Evolutionary conservation across 352 stramenopile species (phyloP).

Genomic region (Pythium aquatile): DNA sequence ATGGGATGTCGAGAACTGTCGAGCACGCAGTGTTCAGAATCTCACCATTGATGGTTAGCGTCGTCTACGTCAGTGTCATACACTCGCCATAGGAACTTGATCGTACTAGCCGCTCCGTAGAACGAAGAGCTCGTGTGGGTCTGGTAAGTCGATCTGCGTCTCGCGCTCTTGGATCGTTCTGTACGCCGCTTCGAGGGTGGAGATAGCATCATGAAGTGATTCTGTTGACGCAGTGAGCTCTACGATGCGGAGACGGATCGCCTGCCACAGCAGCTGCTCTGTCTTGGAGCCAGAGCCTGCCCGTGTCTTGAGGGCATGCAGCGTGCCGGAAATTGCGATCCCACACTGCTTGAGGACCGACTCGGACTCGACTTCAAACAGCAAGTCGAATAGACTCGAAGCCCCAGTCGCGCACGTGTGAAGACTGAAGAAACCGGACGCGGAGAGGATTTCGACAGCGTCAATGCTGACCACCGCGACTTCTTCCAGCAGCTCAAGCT

Average conservation of each 20-base stretch:
- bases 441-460: neutral
- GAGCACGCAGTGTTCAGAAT: no score
- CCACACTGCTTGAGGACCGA: constrained; percentile 7
- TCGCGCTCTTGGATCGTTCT: constrained; percentile 10
- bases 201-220: constrained; percentile 13
- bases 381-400: neutral
- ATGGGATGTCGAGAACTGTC: no score
- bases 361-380: constrained; percentile 19
- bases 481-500: neutral
- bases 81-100: no score
- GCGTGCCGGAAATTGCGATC: neutral
- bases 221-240: constrained; percentile 13
- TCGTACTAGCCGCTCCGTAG: neutral
- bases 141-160: constrained; percentile 15
- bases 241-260: constrained; percentile 20
- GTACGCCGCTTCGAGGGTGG: constrained; percentile 10
- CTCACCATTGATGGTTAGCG: no score
- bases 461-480: constrained; percentile 2
- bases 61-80: no score
- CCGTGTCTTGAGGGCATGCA: constrained; percentile 2
- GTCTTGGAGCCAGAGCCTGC: neutral
- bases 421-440: constrained; percentile 1
- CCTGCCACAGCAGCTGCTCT: constrained; percentile 21
- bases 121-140: constrained; percentile 4
- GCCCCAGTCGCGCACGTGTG: neutral